phyloP scores from a whole-genome alignment of 345 rosid species.

The Gossypium anomalum region DNA sequence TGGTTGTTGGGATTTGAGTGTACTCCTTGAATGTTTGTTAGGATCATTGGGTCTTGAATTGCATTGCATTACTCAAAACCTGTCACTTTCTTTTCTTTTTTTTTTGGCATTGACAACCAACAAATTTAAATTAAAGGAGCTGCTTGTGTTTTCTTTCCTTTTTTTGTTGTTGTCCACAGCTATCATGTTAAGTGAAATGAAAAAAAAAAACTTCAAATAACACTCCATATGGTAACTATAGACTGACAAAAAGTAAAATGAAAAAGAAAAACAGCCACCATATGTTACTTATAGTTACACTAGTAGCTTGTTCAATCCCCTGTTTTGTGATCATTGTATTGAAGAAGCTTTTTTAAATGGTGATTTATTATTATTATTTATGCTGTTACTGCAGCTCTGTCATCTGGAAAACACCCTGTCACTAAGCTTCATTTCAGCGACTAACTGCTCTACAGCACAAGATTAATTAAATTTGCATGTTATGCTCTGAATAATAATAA shows the following conservation, averaged over 20 bases:
- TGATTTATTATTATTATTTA: not conserved
- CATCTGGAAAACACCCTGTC: not conserved
- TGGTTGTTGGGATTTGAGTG: not conserved
- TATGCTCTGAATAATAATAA: not conserved
- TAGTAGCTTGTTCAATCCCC: no score
- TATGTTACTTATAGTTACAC: no score
- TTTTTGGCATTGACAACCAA: not conserved
- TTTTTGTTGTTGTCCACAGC: not conserved
- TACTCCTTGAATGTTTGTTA: not conserved
- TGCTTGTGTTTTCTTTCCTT: not conserved
- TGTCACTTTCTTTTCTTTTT: not conserved
- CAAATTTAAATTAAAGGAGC: not conserved
- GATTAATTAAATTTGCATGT: not conserved
- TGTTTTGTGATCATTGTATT: no score
- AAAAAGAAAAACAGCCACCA: no score
- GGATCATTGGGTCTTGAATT: not conserved
- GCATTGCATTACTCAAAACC: not conserved
- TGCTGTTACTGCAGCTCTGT: not conserved
- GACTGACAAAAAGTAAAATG: no score
- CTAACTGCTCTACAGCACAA: not conserved
- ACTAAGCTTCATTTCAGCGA: not conserved
- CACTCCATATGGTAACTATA: no score
- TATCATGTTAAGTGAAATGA: not conserved
- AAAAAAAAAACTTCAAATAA: no score
- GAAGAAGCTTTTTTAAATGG: not conserved